Evolutionary conservation across 2,329 filamentous ascomycete species (phyloP).

Genomic region (Colletotrichum sp.): DNA sequence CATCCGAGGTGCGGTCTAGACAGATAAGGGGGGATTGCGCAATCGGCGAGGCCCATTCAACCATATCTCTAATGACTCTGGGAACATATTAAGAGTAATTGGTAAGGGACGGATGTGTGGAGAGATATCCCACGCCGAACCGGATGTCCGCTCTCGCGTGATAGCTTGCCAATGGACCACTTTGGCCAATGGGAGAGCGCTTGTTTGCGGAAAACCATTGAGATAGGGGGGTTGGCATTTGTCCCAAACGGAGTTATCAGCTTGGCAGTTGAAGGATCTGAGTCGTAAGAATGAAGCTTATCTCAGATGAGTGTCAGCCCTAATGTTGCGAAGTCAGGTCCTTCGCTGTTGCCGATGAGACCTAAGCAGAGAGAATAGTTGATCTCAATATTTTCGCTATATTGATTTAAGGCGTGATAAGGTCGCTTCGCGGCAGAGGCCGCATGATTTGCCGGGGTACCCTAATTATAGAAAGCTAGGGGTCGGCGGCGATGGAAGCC

Average conservation of each 20-base stretch:
- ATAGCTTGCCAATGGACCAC: not conserved
- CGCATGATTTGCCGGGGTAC: not conserved
- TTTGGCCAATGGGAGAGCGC: not conserved
- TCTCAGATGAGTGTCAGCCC: not conserved
- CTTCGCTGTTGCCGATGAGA: not conserved
- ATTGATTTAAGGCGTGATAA: not conserved
- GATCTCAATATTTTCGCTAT: not conserved
- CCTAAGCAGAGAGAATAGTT: not conserved
- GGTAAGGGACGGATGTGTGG: not conserved
- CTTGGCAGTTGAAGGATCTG: not conserved
- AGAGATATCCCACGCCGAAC: not conserved
- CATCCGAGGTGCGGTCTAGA: not conserved
- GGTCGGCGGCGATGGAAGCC: not conserved
- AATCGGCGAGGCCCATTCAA: not conserved
- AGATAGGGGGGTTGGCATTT: not conserved
- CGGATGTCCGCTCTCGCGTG: not conserved
- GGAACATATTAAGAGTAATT: not conserved
- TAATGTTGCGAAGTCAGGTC: not conserved
- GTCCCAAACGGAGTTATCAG: not conserved
- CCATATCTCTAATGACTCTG: not conserved
- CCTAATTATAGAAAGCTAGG: not conserved
- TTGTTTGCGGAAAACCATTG: not conserved
- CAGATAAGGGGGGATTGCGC: not conserved
- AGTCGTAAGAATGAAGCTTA: not conserved
- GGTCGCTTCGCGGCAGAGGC: not conserved